These are phyloP conservation scores for Pseudogymnoascus sp. DNA, from an alignment of 2,329 filamentous ascomycete genomes.

Conservation along the genomic window DNA sequence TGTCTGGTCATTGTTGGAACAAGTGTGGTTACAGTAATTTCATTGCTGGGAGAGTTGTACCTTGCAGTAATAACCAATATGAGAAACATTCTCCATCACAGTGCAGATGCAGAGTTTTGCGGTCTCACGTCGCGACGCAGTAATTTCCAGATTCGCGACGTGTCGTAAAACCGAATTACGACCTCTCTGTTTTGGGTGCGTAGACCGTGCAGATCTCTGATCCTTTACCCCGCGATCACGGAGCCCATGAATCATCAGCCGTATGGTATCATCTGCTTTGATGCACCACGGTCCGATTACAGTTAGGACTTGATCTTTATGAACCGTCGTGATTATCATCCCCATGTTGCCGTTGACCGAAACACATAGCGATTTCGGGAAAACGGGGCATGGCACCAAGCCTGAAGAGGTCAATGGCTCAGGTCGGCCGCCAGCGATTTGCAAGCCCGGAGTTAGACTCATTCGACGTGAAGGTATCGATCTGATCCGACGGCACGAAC, in stretches of 20 bases:
- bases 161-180: background rate
- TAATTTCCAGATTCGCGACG: background rate
- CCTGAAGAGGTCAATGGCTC: background rate
- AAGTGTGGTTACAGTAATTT: background rate
- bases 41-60: background rate
- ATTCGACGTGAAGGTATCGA: background rate
- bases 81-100: slow-evolving; percentile 1
- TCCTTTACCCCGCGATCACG: background rate
- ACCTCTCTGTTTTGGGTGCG: background rate
- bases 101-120: background rate
- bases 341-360: background rate
- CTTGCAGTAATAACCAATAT: background rate
- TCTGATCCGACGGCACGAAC: background rate
- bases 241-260: background rate
- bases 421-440: background rate
- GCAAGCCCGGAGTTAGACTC: background rate
- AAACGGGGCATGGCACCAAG: background rate
- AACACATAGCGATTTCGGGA: background rate
- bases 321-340: background rate
- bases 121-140: background rate
- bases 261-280: background rate
- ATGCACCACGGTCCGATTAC: background rate
- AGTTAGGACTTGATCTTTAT: background rate
- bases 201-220: background rate
- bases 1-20: background rate